Percentiles rank a stretch among this genome's conserved stretches.
Evolutionary conservation across 2,329 filamentous ascomycete species (phyloP).

Genomic region (Fusarium abutilonis): DNA sequence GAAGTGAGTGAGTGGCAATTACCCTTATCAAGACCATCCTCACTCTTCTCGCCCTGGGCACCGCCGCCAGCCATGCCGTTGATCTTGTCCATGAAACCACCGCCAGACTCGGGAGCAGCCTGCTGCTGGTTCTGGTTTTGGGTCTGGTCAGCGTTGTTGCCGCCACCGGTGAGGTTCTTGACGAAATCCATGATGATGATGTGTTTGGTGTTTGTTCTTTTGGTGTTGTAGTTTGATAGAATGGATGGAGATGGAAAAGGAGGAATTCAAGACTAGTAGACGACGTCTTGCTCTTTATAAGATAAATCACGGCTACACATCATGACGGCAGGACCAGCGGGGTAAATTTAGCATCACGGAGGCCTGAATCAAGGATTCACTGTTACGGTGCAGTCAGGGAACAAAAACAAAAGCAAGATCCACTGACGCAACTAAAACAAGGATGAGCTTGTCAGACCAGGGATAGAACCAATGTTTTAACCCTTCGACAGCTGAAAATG

Average conservation of each 20-base stretch:
- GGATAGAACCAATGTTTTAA: background rate
- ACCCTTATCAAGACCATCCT: slow-evolving; percentile 87
- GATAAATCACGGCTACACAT: background rate
- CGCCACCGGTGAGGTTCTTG: slow-evolving; percentile 60
- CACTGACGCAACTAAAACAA: slow-evolving; percentile 36
- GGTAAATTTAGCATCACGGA: background rate
- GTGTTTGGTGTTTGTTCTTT: background rate
- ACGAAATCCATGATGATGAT: slow-evolving; percentile 62
- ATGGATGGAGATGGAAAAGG: background rate
- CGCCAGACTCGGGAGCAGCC: slow-evolving; percentile 46
- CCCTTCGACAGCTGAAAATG: slow-evolving; percentile 29
- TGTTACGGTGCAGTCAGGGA: background rate
- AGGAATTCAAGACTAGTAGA: background rate
- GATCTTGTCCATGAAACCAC: slow-evolving; percentile 73
- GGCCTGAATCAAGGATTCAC: slow-evolving; percentile 21
- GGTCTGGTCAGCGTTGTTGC: slow-evolving; percentile 44
- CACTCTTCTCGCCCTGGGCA: slow-evolving; percentile 79
- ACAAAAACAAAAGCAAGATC: background rate
- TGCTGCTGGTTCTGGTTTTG: slow-evolving; percentile 45
- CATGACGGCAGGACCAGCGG: slow-evolving; percentile 5
- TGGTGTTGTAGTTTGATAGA: background rate
- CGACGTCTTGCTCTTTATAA: slow-evolving; percentile 21
- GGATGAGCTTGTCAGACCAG: slow-evolving; percentile 10
- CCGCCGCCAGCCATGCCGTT: slow-evolving; percentile 79
- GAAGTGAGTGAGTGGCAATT: background rate